Evolutionary conservation across 345 rosid species (phyloP).

Genomic region (Linum lewisii): DNA sequence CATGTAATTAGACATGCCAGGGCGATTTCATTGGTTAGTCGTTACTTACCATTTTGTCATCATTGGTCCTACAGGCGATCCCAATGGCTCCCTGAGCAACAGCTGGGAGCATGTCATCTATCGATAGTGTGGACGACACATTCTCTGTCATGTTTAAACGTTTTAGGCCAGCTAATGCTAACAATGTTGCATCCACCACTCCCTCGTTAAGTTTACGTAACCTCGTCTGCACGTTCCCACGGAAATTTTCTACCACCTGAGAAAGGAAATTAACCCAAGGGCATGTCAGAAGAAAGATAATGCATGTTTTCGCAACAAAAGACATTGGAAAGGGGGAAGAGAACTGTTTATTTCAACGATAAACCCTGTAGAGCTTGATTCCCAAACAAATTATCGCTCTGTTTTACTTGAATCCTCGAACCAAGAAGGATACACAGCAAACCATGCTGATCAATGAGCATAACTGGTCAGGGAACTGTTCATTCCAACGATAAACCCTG

Average conservation of each 20-base stretch:
- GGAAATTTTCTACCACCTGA: constrained; percentile 82
- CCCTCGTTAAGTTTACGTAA: constrained; percentile 81
- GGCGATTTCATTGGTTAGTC: not conserved
- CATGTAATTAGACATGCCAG: not conserved
- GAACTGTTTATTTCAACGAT: not conserved
- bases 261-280: constrained; percentile 15
- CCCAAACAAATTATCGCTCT: not conserved
- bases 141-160: constrained; percentile 86
- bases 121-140: constrained; percentile 60
- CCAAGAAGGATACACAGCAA: not conserved
- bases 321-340: not conserved
- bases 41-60: constrained; percentile 67
- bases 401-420: not conserved
- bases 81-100: constrained; percentile 99
- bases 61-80: constrained; percentile 77
- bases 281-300: constrained; percentile 5
- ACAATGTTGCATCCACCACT: constrained; percentile 72
- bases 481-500: not conserved
- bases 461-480: too few relatives aligned
- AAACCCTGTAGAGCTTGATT: not conserved
- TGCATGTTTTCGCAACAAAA: not conserved
- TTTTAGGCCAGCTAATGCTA: constrained; percentile 94
- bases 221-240: constrained; percentile 95
- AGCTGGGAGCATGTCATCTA: constrained; percentile 96
- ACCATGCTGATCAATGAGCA: not conserved